Conservation (phyloP, 225 moss, liverwort and hornwort genomes). For the Polytrichum commune region DNA sequence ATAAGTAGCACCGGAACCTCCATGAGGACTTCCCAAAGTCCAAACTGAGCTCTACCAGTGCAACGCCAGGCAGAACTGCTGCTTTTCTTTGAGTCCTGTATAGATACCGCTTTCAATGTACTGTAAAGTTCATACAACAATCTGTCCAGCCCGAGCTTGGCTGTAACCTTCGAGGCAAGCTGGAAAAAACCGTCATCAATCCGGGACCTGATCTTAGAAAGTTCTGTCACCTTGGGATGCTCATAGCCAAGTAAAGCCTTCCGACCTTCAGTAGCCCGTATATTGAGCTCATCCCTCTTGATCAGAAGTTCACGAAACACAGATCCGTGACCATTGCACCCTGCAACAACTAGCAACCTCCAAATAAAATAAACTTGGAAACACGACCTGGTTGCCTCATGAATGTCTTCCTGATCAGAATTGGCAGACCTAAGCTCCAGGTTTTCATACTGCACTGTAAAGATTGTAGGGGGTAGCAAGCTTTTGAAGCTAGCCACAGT, state of each 20-base stretch:
- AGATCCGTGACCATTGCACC: slow-evolving; percentile 19
- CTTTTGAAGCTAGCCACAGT: slow-evolving; percentile 10
- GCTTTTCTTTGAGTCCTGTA: not conserved
- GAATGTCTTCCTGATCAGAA: slow-evolving; percentile 25
- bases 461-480: slow-evolving; percentile 22
- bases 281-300: slow-evolving; percentile 26
- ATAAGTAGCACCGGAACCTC: slow-evolving; percentile 43
- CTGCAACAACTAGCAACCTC: slow-evolving; percentile 36
- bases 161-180: slow-evolving; percentile 29
- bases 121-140: slow-evolving; percentile 36
- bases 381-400: slow-evolving; percentile 46
- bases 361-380: slow-evolving; percentile 38
- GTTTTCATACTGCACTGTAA: not conserved
- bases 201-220: slow-evolving; percentile 6
- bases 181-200: slow-evolving; percentile 33
- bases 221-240: slow-evolving; percentile 17
- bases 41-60: slow-evolving; percentile 42
- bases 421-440: slow-evolving; percentile 13
- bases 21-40: slow-evolving; percentile 46
- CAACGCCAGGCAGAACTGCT: slow-evolving; percentile 25
- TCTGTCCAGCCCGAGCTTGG: slow-evolving; percentile 35
- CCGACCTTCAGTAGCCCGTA: slow-evolving; percentile 13
- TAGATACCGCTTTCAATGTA: not conserved
- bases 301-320: slow-evolving; percentile 33
- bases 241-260: slow-evolving; percentile 31